Base-by-base conservation (phyloP, 169 alveolate genomes). In the Babesia ovis region DNA sequence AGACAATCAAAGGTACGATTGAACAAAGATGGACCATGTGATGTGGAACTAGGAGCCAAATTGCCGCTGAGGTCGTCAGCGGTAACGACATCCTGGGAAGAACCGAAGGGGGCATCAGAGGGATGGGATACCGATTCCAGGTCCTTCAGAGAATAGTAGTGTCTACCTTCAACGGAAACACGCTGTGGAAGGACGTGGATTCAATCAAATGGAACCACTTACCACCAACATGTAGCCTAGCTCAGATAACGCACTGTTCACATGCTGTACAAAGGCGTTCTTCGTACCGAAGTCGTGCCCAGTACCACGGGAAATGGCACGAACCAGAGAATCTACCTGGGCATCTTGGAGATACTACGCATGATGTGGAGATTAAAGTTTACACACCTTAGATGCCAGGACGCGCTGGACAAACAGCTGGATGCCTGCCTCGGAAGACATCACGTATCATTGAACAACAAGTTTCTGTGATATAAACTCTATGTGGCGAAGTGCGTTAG, bases 151-250 rank as follows among this genome's bases (percentile, higher is more conserved):
- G 83, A 57, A 51, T 68, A 79, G 70, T 69, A 79, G 20, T 25
- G 51, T 31, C 9, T 45, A 0, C 86, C 86, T 16, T 74, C 54
- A 20, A 79, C 69, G 27, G 11, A 22, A 25, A 62, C 70, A 25
- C 83, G 43, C 86, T 79, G 50, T 1, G n/a, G n/a, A n/a, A 9
- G 8, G 14, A 14, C 14, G 14, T 39, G 46, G 46, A 39, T 14
- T 9, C 8, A 39, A 39, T 9, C 46, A 14, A 39, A 8, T 14
- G 14, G 14, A 14, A 9, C 57, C 39, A 68, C 86, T 18, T 18
- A 79, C 86, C 76, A 68, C 83, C 35, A 79, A 31, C 83, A 79
- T 79, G 50, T 53, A 79, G 51, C 86, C 83, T 11, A 79, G 9
- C 16, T 79, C 83, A 18, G 77, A 58, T 11, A 79, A 48, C 3